phyloP scores from a whole-genome alignment of 371 early-diverging fungal species.

The Capillidium heterosporum region DNA sequence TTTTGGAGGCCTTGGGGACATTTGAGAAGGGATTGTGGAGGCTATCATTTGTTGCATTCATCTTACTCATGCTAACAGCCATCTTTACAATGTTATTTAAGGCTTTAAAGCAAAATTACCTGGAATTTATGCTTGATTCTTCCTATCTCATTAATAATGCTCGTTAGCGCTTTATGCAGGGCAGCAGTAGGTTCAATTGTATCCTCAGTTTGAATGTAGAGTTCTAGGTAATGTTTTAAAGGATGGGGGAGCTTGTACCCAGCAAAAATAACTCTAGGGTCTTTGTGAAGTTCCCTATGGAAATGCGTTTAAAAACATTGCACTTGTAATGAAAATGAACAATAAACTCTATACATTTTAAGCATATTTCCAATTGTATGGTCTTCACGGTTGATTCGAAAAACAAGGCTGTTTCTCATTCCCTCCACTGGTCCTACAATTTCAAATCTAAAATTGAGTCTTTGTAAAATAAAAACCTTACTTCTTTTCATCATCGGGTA shows the following conservation, averaged over 20 bases:
- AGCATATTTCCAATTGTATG: constrained; percentile 93
- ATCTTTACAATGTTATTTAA: not conserved
- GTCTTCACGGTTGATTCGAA: constrained; percentile 76
- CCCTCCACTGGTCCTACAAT: constrained; percentile 71
- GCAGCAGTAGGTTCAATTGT: constrained; percentile 70
- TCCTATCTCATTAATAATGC: constrained; percentile 57
- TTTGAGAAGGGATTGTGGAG: no score
- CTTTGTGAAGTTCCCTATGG: constrained; percentile 66
- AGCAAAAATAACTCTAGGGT: constrained; percentile 86
- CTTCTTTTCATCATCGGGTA: constrained; percentile 82
- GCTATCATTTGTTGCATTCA: no score
- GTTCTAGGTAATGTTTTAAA: constrained; percentile 71
- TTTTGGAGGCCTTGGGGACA: no score
- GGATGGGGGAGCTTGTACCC: constrained; percentile 98
- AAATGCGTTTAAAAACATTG: not conserved
- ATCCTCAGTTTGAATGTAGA: constrained; percentile 82
- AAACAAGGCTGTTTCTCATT: constrained; percentile 1
- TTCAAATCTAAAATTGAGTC: constrained; percentile 79
- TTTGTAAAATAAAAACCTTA: constrained; percentile 13
- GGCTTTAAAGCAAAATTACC: constrained; percentile 8
- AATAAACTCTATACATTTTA: constrained; percentile 35
- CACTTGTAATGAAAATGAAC: not conserved
- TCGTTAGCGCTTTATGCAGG: constrained; percentile 53
- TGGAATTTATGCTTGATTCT: constrained; percentile 73
- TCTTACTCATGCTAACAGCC: no score